A percentile compares a stretch with the other conserved stretches of the same genome.
These are phyloP conservation scores for Dovyalis caffra DNA, from an alignment of 345 rosid species.

Conservation along the genomic window DNA sequence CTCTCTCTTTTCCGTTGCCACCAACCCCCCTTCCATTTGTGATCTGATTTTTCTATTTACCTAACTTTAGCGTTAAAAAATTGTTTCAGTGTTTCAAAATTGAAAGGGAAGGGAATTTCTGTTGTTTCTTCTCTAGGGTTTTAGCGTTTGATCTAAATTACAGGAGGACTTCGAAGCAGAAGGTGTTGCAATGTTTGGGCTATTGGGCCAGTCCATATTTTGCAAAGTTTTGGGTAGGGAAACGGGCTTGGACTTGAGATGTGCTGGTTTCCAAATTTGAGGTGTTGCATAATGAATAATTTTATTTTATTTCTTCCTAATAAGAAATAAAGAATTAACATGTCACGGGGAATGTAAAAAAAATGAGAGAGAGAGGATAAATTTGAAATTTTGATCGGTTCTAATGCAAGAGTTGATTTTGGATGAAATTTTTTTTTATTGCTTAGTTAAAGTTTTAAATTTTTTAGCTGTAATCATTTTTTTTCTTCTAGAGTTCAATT, in stretches of 20 bases:
- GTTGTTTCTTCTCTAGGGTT: constrained; percentile 8
- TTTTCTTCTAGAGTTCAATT: no score
- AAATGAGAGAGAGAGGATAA: no score
- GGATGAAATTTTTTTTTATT: no score
- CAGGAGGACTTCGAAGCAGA: neutral
- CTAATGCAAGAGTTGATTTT: no score
- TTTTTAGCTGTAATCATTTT: no score
- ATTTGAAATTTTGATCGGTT: no score
- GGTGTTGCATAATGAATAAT: no score
- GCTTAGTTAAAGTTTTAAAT: no score
- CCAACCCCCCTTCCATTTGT: constrained; percentile 36
- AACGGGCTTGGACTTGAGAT: neutral
- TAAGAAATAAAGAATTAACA: no score
- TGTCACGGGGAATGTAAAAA: no score
- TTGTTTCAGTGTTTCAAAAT: neutral
- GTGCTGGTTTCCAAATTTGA: no score
- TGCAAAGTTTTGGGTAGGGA: neutral
- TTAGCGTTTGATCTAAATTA: constrained; percentile 12
- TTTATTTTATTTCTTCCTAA: no score
- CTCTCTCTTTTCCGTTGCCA: constrained; percentile 40
- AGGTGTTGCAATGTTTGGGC: neutral
- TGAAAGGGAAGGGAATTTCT: neutral
- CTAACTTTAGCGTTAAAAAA: neutral
- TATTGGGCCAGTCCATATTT: neutral
- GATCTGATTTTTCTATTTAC: neutral